Base-by-base conservation (phyloP, 2,329 filamentous ascomycete species). In the Xylaria sp. region DNA sequence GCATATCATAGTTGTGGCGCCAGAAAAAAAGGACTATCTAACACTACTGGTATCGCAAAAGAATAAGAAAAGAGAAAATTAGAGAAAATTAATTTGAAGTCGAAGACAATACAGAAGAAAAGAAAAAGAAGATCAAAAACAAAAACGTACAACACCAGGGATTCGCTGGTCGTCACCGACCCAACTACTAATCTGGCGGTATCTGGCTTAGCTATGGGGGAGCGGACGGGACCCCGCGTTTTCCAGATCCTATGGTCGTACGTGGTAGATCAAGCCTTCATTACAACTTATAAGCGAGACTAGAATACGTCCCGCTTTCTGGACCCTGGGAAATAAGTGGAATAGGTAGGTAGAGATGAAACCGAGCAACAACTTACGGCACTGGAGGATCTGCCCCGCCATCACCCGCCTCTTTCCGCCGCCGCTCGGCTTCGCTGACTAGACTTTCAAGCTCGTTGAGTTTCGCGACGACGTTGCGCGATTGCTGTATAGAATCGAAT, bases 371-470 rank as follows among this genome's bases (percentile, higher is more conserved):
- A n/a, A 79, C 83, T 69, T 80, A 86, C 85, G 85, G 84, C 47
- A 81, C 79, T 5, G 84, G 84, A n/a, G 79, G 70, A 6, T 73
- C 75, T 29, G 21, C 60, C 42, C 54, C 68, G 27, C 67, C 72
- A 57, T 72, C 69, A 27, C 74, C 70, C 29, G 79, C 77, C 29
- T 80, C 77, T 50, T 78, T 73, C 57, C 81, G 77, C 65, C 83
- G 78, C 62, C 72, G 71, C 58, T 78, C 79, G 5, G 88, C 88
- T 61, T 87, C 86, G 65, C 78, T 80, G 59, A 88, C 82, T 16
- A 91, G 81, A 29, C 73, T 79, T 74, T 91, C 88, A 6, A 90
- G 82, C 76, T 87, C 84, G 76, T 91, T 91, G 10, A 91, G 81
- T 68, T 84, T 84, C 47, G 81, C 80, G 2, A 91, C 83, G 13